These are phyloP conservation scores for Berberis thunbergii DNA, from an alignment of 164 flowering plant species.

Conservation along the genomic window DNA sequence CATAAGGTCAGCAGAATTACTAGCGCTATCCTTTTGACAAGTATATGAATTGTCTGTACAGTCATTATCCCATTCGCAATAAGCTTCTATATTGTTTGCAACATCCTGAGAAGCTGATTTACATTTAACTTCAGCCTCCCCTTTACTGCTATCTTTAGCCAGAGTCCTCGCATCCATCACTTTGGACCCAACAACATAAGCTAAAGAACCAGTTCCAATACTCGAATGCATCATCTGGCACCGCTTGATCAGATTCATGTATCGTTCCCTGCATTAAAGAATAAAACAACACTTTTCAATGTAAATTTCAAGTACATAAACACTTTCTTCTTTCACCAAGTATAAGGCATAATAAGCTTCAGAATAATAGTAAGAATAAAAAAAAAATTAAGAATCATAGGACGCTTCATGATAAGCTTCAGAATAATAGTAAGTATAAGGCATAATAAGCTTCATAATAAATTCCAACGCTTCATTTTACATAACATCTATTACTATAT, in stretches of 20 bases:
- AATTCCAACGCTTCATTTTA: too few relatives aligned
- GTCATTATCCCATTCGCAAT: slow-evolving; percentile 22
- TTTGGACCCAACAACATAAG: slow-evolving; percentile 78
- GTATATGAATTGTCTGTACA: slow-evolving; percentile 30
- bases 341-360: too few relatives aligned
- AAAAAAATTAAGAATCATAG: too few relatives aligned
- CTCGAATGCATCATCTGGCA: slow-evolving; percentile 82
- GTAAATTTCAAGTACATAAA: neutral
- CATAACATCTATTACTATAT: too few relatives aligned
- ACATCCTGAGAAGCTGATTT: slow-evolving; percentile 29
- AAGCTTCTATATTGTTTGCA: slow-evolving; percentile 20
- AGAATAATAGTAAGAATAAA: too few relatives aligned
- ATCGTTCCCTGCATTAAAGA: slow-evolving; percentile 54
- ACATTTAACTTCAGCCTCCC: slow-evolving; percentile 29
- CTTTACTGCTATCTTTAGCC: slow-evolving; percentile 35
- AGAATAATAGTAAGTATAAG: too few relatives aligned
- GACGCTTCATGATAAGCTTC: too few relatives aligned
- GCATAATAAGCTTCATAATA: too few relatives aligned
- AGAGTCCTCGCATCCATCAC: slow-evolving; percentile 75
- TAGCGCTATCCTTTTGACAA: slow-evolving; percentile 37
- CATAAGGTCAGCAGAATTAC: slow-evolving; percentile 45
- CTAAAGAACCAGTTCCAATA: slow-evolving; percentile 81
- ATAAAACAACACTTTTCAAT: neutral
- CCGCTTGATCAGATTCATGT: slow-evolving; percentile 54
- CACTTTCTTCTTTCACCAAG: too few relatives aligned